Base-by-base conservation (phyloP, 257 asterid species). In the Capsicum pubescens region DNA sequence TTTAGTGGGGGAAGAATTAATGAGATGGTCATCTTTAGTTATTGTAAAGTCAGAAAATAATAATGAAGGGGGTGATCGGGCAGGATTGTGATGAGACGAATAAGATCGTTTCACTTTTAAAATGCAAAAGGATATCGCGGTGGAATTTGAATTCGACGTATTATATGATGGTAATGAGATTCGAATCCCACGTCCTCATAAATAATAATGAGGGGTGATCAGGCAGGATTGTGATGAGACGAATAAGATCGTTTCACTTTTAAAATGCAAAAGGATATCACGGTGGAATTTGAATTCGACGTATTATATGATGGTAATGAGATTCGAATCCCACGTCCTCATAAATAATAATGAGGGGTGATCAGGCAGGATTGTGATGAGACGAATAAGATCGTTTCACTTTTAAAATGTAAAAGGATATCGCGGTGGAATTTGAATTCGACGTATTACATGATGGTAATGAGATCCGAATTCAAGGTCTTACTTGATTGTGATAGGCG, bases 21-120 rank as follows among this genome's bases (percentile, higher is more conserved):
- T 80, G 48, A 39, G 44, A 39, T 39, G 69, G 57, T 13, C 16
- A 26, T 80, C 72, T 52, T 82, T 67, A 50, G 79, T 19, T 61
- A 82, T 82, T 82, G 76, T 77, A 77, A 77, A 77, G 81, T 77
- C 81, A 42, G 59, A 70, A 70, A 82, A 14, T 46, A 59, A 74
- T 35, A 74, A 64, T 52, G 55, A 39, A 15, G 60, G 36, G 36
- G 6, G 48, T 44, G 44, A 39, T 4, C 44, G 5, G 5, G 4
- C 4, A 2, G 44, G 5, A 4, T 39, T 39, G 44, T 39, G 44
- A 0, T 39, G 44, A 39, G 44, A 64, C 10, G 44, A 6, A 64
- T 64, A 64, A 5, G 9, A 64, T 64, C 2, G 8, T 26, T 0
- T 64, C 6, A 32, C 2, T 56, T 5, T 15, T 48, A 0, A 48